Percentiles rank a stretch among this genome's conserved stretches.
These are phyloP conservation scores for Angophora floribunda DNA, from an alignment of 345 rosid species.

Conservation along the genomic window DNA sequence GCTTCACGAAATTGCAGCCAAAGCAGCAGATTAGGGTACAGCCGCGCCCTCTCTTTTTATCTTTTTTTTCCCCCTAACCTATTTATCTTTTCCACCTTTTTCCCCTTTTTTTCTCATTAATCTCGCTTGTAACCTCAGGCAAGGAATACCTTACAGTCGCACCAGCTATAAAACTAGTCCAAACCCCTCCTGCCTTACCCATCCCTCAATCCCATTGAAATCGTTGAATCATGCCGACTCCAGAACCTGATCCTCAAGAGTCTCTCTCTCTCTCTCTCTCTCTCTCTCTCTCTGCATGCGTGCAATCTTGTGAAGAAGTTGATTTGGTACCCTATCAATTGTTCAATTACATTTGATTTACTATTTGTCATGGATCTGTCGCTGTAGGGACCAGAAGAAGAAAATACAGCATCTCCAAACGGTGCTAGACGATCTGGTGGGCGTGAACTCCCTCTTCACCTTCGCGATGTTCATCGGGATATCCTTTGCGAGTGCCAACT, in stretches of 20 bases:
- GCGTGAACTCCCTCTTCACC: slow-evolving; percentile 28
- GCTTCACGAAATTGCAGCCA: no score
- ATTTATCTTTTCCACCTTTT: background rate
- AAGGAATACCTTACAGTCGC: background rate
- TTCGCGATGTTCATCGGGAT: slow-evolving; percentile 24
- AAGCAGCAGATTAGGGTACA: background rate
- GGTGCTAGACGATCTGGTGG: slow-evolving; percentile 26
- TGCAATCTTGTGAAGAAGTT: background rate
- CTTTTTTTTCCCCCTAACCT: background rate
- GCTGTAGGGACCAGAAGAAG: background rate
- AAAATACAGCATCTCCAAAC: background rate
- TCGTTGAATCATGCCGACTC: background rate
- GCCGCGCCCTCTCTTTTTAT: background rate
- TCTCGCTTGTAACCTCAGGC: background rate
- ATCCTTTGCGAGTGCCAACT: background rate
- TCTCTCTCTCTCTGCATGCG: background rate
- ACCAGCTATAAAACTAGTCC: background rate
- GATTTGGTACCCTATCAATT: background rate
- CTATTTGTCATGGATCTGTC: background rate
- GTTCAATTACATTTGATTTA: background rate
- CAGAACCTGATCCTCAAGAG: background rate
- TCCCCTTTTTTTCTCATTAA: background rate
- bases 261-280: background rate
- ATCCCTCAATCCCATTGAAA: background rate
- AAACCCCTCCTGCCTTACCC: background rate